Conservation (phyloP, 2,329 filamentous ascomycete genomes). For the Raffaelea ambrosiae region DNA sequence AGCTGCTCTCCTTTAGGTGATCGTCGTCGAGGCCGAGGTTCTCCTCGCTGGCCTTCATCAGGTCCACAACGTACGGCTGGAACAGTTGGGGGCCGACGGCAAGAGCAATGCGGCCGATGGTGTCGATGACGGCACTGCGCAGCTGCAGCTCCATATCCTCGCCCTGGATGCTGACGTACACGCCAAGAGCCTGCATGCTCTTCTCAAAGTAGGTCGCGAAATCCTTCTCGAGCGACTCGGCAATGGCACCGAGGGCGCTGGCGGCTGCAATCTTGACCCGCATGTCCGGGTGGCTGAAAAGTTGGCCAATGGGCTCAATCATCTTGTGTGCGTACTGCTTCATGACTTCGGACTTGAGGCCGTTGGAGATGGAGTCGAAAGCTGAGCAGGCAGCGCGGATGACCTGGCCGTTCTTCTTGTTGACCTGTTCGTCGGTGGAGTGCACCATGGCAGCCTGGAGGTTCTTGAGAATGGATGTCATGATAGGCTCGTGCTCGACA, state of each 20-base stretch:
- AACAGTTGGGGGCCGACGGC: conserved; percentile 82
- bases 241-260: conserved; percentile 83
- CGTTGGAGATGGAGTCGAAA: conserved; percentile 84
- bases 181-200: conserved; percentile 82
- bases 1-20: conserved; percentile 88
- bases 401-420: conserved; percentile 73
- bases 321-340: conserved; percentile 74
- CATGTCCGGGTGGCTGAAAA: conserved; percentile 76
- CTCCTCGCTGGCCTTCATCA: conserved; percentile 91
- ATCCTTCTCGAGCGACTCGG: conserved; percentile 69
- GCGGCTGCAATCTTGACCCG: conserved; percentile 87
- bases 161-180: conserved; percentile 78
- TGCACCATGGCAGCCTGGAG: conserved; percentile 70
- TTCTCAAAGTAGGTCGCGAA: conserved; percentile 90
- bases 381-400: conserved; percentile 85
- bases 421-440: conserved; percentile 51
- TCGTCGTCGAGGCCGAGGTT: conserved; percentile 82
- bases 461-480: conserved; percentile 80
- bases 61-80: conserved; percentile 79
- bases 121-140: conserved; percentile 81
- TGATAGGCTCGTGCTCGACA: conserved; percentile 74
- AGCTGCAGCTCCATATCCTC: conserved; percentile 84
- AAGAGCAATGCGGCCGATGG: conserved; percentile 84
- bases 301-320: conserved; percentile 73
- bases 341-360: conserved; percentile 72